Evolutionary conservation across 208 protist genomes (phyloP).

Genomic region (Leishmania aethiopica): DNA sequence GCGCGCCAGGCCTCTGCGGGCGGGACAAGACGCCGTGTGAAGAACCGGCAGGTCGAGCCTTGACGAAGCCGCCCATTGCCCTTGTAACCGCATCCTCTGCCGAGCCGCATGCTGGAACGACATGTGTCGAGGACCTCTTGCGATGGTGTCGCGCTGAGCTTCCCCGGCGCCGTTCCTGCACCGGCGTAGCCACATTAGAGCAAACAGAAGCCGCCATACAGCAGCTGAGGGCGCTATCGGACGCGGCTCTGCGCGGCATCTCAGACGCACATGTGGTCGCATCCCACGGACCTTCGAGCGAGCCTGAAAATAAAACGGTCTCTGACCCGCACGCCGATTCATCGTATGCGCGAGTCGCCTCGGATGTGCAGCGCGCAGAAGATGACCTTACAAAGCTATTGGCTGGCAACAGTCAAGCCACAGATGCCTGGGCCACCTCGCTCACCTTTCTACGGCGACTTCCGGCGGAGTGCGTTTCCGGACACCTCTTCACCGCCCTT

Average conservation of each 20-base stretch:
- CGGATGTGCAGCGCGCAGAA: neutral
- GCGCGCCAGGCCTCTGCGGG: neutral
- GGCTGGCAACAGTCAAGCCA: neutral
- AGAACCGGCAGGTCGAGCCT: neutral
- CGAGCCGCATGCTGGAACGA: neutral
- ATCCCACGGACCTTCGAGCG: neutral
- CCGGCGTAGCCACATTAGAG: neutral
- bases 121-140: neutral
- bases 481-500: slow-evolving; percentile 22
- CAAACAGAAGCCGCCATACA: neutral
- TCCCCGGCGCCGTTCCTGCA: neutral
- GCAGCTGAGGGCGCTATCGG: neutral
- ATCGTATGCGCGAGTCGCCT: neutral
- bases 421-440: slow-evolving; percentile 5
- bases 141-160: slow-evolving; percentile 9
- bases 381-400: neutral
- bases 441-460: slow-evolving; percentile 12
- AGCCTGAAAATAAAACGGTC: neutral
- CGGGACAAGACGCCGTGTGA: neutral
- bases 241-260: neutral
- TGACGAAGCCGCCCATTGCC: neutral
- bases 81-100: neutral
- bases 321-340: neutral
- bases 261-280: neutral
- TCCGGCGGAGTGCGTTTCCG: slow-evolving; percentile 12